Percentiles rank a stretch among this genome's conserved stretches.
Evolutionary conservation across 2,329 filamentous ascomycete genomes (phyloP).

Genomic region (Scytalidium sp.): DNA sequence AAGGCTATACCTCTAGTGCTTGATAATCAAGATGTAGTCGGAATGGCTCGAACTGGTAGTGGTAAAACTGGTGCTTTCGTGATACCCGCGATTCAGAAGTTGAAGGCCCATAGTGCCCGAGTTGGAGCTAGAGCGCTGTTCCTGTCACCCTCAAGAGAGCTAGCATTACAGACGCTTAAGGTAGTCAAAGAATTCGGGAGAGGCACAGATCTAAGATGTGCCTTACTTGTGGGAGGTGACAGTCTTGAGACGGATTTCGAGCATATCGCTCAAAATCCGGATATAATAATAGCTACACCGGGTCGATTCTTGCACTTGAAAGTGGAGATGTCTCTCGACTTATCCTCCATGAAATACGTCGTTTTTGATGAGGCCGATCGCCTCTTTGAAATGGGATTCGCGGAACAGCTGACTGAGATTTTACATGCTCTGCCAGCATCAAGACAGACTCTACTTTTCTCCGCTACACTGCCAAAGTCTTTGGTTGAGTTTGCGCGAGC

Average conservation of each 20-base stretch:
- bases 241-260: conserved; percentile 93
- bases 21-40: conserved; percentile 91
- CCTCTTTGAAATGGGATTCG: conserved; percentile 98
- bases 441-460: conserved; percentile 90
- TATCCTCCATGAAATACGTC: conserved; percentile 89
- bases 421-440: conserved; percentile 79
- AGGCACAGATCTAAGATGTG: conserved; percentile 88
- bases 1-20: conserved; percentile 93
- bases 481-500: conserved; percentile 94
- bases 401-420: conserved; percentile 89
- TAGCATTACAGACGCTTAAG: conserved; percentile 92
- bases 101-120: conserved; percentile 83
- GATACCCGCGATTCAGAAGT: conserved; percentile 94
- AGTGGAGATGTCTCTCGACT: conserved; percentile 89
- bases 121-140: conserved; percentile 86
- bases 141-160: conserved; percentile 86
- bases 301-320: conserved; percentile 95
- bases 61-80: conserved; percentile 98
- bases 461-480: conserved; percentile 89
- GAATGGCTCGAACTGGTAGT: conserved; percentile 97
- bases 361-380: conserved; percentile 98
- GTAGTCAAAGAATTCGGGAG: conserved; percentile 92
- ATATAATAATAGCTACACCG: conserved; percentile 95
- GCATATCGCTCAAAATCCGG: conserved; percentile 89
- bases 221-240: conserved; percentile 90